Percentiles rank a stretch among this genome's conserved stretches.
Evolutionary conservation across 306 rosid genomes (phyloP).

Genomic region (Dryas alaskensis): DNA sequence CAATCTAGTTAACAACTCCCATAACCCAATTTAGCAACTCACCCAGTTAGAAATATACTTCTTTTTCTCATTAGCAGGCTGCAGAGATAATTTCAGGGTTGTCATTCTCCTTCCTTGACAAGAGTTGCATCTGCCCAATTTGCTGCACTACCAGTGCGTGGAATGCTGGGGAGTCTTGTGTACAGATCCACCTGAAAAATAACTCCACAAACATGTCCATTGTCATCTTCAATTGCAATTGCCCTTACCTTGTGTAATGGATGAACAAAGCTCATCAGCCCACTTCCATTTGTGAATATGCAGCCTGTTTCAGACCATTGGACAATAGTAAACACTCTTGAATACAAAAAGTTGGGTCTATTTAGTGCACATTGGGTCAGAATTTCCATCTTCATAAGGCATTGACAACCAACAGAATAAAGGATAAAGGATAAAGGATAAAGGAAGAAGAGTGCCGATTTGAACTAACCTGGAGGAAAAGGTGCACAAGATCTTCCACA

Average conservation of each 20-base stretch:
- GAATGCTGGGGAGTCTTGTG: conserved; percentile 53
- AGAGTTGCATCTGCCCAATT: conserved; percentile 50
- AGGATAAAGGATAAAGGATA: not conserved
- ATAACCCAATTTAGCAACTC: no score
- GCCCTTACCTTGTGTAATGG: conserved; percentile 57
- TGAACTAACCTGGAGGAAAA: conserved; percentile 55
- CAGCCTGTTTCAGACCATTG: conserved; percentile 42
- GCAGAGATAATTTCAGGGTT: not conserved
- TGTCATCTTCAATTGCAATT: conserved; percentile 35
- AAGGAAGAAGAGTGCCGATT: not conserved
- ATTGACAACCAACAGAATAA: not conserved
- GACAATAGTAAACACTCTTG: not conserved
- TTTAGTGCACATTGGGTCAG: not conserved
- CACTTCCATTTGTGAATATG: conserved; percentile 51
- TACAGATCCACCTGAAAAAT: conserved; percentile 53
- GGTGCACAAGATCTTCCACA: conserved; percentile 51
- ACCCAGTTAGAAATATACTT: conserved; percentile 3
- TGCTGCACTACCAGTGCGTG: conserved; percentile 50
- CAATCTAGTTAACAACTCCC: not conserved
- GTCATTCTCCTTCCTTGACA: conserved; percentile 25
- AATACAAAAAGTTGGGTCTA: not conserved
- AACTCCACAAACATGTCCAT: conserved; percentile 47
- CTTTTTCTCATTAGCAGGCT: not conserved
- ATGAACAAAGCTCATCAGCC: conserved; percentile 57
- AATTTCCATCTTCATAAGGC: not conserved